Conservation (phyloP, 1,284 basidiomycete genomes). For the Microbotryomycetes sp. region DNA sequence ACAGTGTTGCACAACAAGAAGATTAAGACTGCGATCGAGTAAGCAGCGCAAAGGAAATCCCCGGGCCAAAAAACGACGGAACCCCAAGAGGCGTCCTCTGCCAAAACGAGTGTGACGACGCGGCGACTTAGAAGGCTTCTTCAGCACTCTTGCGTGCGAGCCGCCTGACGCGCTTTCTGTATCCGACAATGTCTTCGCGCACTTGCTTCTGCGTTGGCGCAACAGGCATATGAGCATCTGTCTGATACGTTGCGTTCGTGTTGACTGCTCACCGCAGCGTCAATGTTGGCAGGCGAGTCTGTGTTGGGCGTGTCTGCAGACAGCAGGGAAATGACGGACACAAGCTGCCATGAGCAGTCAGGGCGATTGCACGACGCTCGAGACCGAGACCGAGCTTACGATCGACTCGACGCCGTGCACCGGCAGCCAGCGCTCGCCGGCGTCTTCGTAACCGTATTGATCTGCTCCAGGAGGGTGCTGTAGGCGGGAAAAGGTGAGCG, state of each 20-base stretch:
- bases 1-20: too few relatives aligned
- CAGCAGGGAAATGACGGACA: slow-evolving; percentile 92
- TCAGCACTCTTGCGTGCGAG: slow-evolving; percentile 77
- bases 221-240: not conserved
- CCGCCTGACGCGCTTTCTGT: slow-evolving; percentile 88
- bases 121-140: slow-evolving; percentile 59
- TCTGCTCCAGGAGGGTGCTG: slow-evolving; percentile 95
- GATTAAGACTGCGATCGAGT: too few relatives aligned
- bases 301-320: slow-evolving; percentile 87
- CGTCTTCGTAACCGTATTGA: slow-evolving; percentile 96
- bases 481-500: slow-evolving; percentile 9
- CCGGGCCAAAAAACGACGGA: too few relatives aligned
- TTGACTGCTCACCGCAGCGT: slow-evolving; percentile 57
- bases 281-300: slow-evolving; percentile 94
- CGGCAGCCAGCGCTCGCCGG: slow-evolving; percentile 94
- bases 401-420: slow-evolving; percentile 97
- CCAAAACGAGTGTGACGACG: too few relatives aligned
- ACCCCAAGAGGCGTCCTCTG: too few relatives aligned
- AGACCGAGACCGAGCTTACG: slow-evolving; percentile 50
- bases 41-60: too few relatives aligned
- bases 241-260: not conserved
- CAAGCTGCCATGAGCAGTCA: slow-evolving; percentile 53
- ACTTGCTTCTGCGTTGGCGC: slow-evolving; percentile 57
- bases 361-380: not conserved
- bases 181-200: slow-evolving; percentile 66